Conservation (phyloP, 345 rosid genomes). For the Cardamine resedifolia region DNA sequence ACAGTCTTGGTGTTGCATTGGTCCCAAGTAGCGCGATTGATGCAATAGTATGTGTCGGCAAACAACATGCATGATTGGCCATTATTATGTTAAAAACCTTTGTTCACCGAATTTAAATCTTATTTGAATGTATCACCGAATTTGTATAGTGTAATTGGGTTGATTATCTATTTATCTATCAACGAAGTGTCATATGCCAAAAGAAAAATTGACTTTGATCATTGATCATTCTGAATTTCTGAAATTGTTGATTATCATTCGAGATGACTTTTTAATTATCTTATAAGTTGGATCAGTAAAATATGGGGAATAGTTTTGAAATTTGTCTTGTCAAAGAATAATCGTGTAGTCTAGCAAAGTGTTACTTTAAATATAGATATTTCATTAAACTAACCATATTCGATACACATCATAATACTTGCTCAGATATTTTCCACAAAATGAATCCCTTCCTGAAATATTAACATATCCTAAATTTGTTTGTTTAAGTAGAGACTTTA, state of each 20-base stretch:
- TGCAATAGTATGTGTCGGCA: slow-evolving; percentile 34
- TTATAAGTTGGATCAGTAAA: neutral
- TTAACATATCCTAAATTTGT: slow-evolving; percentile 24
- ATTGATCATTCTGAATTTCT: slow-evolving; percentile 2
- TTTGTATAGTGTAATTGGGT: neutral
- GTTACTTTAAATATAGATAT: neutral
- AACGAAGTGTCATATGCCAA: neutral
- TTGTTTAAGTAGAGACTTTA: slow-evolving; percentile 1
- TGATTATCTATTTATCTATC: neutral
- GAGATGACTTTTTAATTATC: neutral
- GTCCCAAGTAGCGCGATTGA: slow-evolving; percentile 31
- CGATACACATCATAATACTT: slow-evolving; percentile 8
- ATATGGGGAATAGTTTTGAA: slow-evolving; percentile 1
- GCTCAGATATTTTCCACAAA: slow-evolving; percentile 15
- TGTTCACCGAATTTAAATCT: neutral
- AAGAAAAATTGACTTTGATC: neutral
- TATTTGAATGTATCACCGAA: slow-evolving; percentile 4
- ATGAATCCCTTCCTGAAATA: slow-evolving; percentile 13
- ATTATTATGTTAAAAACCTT: slow-evolving; percentile 22
- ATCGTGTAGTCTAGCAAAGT: slow-evolving; percentile 14
- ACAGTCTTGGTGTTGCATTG: slow-evolving; percentile 24
- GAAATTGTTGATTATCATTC: neutral
- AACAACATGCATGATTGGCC: slow-evolving; percentile 26
- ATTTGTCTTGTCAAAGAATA: slow-evolving; percentile 32
- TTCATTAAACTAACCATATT: slow-evolving; percentile 24